Evolutionary conservation across 1,284 basidiomycete genomes (phyloP).

Genomic region (Ceratobasidium sp.): DNA sequence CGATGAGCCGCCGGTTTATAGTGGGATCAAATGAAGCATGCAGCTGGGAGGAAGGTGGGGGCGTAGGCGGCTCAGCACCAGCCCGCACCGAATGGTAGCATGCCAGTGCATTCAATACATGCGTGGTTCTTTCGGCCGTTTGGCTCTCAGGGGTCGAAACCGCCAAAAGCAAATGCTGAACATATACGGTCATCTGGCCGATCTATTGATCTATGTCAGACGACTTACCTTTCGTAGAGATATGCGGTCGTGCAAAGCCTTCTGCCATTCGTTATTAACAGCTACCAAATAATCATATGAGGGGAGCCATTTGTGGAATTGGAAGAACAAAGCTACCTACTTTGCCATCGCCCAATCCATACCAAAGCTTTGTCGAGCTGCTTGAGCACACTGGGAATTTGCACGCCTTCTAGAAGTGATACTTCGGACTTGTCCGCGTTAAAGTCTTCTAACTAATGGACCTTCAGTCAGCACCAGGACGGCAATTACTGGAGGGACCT

Average conservation of each 20-base stretch:
- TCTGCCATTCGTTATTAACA: conserved; percentile 25
- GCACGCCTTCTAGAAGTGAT: conserved; percentile 75
- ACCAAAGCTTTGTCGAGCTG: conserved; percentile 68
- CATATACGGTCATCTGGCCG: background rate
- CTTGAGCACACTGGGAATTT: conserved; percentile 67
- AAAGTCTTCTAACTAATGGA: conserved; percentile 81
- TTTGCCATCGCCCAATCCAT: conserved; percentile 57
- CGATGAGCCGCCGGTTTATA: conserved; percentile 74
- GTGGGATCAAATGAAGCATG: conserved; percentile 72
- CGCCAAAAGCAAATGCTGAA: conserved; percentile 34
- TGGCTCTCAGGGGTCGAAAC: conserved; percentile 9
- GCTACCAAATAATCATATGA: background rate
- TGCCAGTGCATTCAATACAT: conserved; percentile 29
- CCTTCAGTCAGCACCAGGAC: conserved; percentile 19
- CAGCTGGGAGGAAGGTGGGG: conserved; percentile 61
- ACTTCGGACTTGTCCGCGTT: conserved; percentile 87
- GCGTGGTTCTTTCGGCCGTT: background rate
- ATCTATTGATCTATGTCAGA: background rate
- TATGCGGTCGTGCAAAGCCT: conserved; percentile 47
- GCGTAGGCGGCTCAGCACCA: conserved; percentile 54
- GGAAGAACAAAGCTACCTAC: conserved; percentile 30
- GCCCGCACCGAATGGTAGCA: conserved; percentile 37
- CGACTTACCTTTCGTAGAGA: conserved; percentile 57
- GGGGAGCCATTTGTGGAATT: background rate
- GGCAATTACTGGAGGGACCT: conserved; percentile 52